Base-by-base conservation (phyloP, 192 early-diverging fungal species). In the Funneliformis geosporum region DNA sequence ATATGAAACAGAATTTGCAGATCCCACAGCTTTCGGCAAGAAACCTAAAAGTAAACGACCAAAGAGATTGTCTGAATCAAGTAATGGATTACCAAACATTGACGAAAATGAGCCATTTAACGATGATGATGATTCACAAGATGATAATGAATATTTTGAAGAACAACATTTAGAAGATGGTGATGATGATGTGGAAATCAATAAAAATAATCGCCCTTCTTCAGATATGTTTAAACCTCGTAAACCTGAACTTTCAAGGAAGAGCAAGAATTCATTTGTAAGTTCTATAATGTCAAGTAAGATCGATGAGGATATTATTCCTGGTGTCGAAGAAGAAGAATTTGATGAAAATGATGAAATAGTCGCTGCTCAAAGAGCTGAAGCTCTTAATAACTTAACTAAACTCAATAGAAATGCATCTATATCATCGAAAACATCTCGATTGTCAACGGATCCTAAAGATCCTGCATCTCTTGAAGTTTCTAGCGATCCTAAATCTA, bases 1-100 rank as follows among this genome's bases (percentile, higher is more conserved):
- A 9, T 79, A 84, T 46, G 88, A 89, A 64, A 79, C 83, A 46
- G 79, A 70, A 27, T 67, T 84, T 23, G 43, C 23, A 23, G 75
- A 79, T 65, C 76, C 82, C n/a, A 60, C 76, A 23, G 55, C 80
- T 27, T 33, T 71, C 50, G 18, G 43, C 61, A 28, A 25, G 28
- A 65, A 25, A 28, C 8, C 14, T 28, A 28, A 65, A 21, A 65
- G 14, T 5, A 61, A 67, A 60, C 73, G 73, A 70, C 43, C 65
- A 67, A 66, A 60, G 27, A 70, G 69, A 62, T 55, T 18, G 50
- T 55, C 50, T 55, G 50, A 14, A 5, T 23, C 62, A 33, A 65
- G 28, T 25, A 65, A 65, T 33, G 62, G 28, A 25, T 16, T 65
- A 16, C 28, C 62, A 6, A 28, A 65, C 27, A 65, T 60, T 28